Conservation (phyloP, 345 rosid genomes). For the Pugionium dolabratum region DNA sequence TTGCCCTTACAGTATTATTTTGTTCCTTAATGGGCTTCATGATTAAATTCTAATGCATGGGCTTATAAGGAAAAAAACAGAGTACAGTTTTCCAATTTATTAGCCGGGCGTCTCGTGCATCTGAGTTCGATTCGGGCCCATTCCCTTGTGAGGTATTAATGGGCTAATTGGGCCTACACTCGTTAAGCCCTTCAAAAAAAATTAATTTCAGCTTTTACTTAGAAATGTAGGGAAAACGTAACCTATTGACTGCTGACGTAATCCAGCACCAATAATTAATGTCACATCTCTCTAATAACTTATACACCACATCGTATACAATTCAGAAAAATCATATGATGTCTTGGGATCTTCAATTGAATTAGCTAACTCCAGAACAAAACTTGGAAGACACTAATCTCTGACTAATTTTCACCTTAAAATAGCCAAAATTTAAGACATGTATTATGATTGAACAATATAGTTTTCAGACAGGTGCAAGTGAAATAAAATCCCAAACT, state of each 20-base stretch:
- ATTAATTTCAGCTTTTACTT: neutral
- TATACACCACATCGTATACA: neutral
- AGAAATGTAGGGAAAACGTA: neutral
- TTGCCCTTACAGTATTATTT: neutral
- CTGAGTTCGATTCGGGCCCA: too few species aligned
- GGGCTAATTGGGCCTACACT: too few species aligned
- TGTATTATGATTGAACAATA: neutral
- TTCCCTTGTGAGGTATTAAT: too few species aligned
- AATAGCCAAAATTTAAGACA: slow-evolving; percentile 19
- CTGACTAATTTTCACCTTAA: too few species aligned
- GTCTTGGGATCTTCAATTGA: neutral
- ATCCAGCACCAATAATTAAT: too few species aligned
- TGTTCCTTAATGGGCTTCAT: neutral
- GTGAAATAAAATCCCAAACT: neutral
- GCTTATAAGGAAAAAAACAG: too few species aligned
- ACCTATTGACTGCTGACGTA: neutral
- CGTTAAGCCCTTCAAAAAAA: too few species aligned
- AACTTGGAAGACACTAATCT: slow-evolving; percentile 8
- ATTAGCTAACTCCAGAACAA: neutral
- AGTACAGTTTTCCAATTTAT: too few species aligned
- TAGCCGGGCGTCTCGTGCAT: too few species aligned
- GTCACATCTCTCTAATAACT: neutral
- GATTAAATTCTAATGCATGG: too few species aligned
- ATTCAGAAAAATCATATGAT: neutral
- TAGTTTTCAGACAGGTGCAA: neutral